Percentiles rank a stretch among this genome's conserved stretches.
Evolutionary conservation across 2,329 filamentous ascomycete genomes (phyloP).

Genomic region (Domatiomyces catenatus): DNA sequence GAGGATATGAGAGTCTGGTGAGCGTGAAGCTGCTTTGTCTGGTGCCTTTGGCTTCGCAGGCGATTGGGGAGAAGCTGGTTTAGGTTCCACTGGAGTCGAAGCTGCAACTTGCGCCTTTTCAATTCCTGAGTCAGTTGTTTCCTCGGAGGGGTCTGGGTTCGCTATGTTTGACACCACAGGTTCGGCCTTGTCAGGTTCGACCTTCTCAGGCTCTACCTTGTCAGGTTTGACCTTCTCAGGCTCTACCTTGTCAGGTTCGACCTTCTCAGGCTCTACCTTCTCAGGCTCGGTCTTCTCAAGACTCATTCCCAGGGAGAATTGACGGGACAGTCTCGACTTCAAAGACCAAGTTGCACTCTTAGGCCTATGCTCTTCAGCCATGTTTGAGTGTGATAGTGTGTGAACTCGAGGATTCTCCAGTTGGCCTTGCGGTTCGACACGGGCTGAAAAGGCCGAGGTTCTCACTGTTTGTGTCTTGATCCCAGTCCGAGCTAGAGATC

Average conservation of each 20-base stretch:
- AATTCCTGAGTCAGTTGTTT: not conserved
- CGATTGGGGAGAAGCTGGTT: conserved; percentile 33
- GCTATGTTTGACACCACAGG: not conserved
- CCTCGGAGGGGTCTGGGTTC: not conserved
- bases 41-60: conserved; percentile 38
- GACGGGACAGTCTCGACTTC: not conserved
- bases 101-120: not conserved
- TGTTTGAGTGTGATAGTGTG: conserved; percentile 55
- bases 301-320: not conserved
- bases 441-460: conserved; percentile 3
- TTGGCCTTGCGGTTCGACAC: conserved; percentile 25
- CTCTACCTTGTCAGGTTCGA: too few relatives aligned
- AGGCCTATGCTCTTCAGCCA: not conserved
- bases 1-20: conserved; percentile 25
- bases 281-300: not conserved
- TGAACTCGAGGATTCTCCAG: conserved; percentile 49
- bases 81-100: not conserved
- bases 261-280: not conserved
- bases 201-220: too few relatives aligned
- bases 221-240: not conserved
- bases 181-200: not conserved
- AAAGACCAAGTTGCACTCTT: not conserved
- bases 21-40: conserved; percentile 47
- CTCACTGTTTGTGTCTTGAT: not conserved
- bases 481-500: not conserved